Evolutionary conservation across 345 rosid species (phyloP).

Genomic region (Cardamine occulta): DNA sequence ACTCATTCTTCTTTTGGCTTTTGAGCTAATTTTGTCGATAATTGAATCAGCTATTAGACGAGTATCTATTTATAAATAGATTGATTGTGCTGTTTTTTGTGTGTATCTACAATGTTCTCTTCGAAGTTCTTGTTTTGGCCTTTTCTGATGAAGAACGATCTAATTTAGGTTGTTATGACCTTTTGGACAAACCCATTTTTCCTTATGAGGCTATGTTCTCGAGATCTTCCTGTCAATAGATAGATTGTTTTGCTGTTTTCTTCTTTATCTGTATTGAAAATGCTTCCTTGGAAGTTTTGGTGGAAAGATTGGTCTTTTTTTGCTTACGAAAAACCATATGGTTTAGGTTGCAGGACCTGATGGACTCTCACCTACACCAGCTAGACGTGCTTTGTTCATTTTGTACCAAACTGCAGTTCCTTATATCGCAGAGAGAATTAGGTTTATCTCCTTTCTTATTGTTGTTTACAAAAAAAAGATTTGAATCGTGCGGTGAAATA

Average conservation of each 20-base stretch:
- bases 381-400: slow-evolving; percentile 87
- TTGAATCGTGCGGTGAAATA: not conserved
- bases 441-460: slow-evolving; percentile 45
- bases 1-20: not conserved
- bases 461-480: not conserved
- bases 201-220: not conserved
- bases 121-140: not conserved
- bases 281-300: not conserved
- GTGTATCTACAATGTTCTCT: not conserved
- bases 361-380: slow-evolving; percentile 94
- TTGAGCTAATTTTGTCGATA: not conserved
- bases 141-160: not conserved
- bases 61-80: too few relatives aligned
- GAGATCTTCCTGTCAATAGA: not conserved
- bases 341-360: slow-evolving; percentile 75
- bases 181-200: not conserved
- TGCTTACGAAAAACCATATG: slow-evolving; percentile 27
- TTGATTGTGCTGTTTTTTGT: not conserved
- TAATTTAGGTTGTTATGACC: not conserved
- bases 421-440: slow-evolving; percentile 84
- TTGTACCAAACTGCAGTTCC: slow-evolving; percentile 81
- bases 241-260: not conserved
- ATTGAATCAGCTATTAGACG: not conserved
- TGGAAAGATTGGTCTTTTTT: not conserved
- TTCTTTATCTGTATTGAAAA: not conserved